A percentile compares a stretch with the other conserved stretches of the same genome.
Conservation (phyloP, 129 eudicot species). For the Tagetes patula region DNA sequence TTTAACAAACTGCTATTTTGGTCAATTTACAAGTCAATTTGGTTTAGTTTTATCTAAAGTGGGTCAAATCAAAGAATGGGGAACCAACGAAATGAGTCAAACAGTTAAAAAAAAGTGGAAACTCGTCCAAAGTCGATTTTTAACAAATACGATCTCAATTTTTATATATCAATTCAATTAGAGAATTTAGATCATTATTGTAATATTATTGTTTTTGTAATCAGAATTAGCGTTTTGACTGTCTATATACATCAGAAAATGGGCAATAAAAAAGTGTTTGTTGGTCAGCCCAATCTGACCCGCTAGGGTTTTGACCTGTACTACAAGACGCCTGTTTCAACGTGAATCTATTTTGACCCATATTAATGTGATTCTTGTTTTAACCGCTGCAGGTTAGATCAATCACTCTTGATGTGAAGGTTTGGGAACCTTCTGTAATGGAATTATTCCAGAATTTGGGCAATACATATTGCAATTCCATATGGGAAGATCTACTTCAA, state of each 20-base stretch:
- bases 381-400: conserved; percentile 72
- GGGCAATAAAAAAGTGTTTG: neutral
- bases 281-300: neutral
- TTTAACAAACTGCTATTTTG: neutral
- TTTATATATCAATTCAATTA: neutral
- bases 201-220: neutral
- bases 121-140: neutral
- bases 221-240: neutral
- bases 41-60: neutral
- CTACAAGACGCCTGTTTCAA: neutral
- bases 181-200: neutral
- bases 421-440: conserved; percentile 90
- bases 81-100: neutral
- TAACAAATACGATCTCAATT: neutral
- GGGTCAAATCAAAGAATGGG: neutral
- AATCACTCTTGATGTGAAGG: conserved; percentile 85
- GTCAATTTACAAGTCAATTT: neutral
- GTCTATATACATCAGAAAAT: neutral
- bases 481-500: conserved; percentile 78
- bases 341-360: neutral
- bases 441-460: conserved; percentile 76
- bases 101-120: neutral
- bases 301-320: neutral
- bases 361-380: neutral
- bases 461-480: conserved; percentile 76